These are phyloP conservation scores for Pachysolen tannophilus DNA, from an alignment of 805 yeast species.

Conservation along the genomic window DNA sequence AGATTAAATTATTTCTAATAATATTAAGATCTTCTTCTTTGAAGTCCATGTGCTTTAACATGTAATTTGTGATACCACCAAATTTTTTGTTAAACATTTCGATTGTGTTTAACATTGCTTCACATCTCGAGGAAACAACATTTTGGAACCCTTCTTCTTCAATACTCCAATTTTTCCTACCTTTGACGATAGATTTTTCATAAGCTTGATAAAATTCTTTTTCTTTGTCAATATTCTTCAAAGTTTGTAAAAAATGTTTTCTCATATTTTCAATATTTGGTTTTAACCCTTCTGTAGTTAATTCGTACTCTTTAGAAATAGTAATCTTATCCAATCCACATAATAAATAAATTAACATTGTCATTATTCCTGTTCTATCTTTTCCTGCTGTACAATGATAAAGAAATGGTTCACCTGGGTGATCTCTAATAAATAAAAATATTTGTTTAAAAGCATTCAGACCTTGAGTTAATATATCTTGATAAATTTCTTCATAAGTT, in stretches of 20 bases:
- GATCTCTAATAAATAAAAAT: slow-evolving; percentile 48
- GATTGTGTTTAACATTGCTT: slow-evolving; percentile 60
- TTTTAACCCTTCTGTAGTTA: slow-evolving; percentile 56
- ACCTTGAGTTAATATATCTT: slow-evolving; percentile 46
- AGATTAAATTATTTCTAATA: slow-evolving; percentile 24
- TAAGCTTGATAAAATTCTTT: slow-evolving; percentile 14
- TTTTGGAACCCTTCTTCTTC: slow-evolving; percentile 49
- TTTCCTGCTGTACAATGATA: slow-evolving; percentile 85
- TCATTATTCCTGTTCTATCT: slow-evolving; percentile 73
- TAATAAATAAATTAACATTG: slow-evolving; percentile 56
- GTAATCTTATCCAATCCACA: slow-evolving; percentile 60
- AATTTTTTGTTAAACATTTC: slow-evolving; percentile 41
- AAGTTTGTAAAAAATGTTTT: slow-evolving; percentile 22
- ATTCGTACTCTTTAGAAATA: slow-evolving; percentile 68
- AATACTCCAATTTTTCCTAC: slow-evolving; percentile 32
- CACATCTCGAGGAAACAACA: slow-evolving; percentile 56
- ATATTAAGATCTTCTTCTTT: slow-evolving; percentile 32
- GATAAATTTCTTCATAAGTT: slow-evolving; percentile 58
- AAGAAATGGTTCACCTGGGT: slow-evolving; percentile 41
- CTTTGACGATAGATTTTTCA: slow-evolving; percentile 20
- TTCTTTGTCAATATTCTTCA: slow-evolving; percentile 13
- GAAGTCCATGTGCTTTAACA: slow-evolving; percentile 35
- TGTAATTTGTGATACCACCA: slow-evolving; percentile 47
- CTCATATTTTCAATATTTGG: slow-evolving; percentile 37
- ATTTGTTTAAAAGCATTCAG: slow-evolving; percentile 37